Evolutionary conservation across 2,329 filamentous ascomycete genomes (phyloP), one percentile per base, ranked within the genome.

Genomic region (Lomentospora prolificans): DNA sequence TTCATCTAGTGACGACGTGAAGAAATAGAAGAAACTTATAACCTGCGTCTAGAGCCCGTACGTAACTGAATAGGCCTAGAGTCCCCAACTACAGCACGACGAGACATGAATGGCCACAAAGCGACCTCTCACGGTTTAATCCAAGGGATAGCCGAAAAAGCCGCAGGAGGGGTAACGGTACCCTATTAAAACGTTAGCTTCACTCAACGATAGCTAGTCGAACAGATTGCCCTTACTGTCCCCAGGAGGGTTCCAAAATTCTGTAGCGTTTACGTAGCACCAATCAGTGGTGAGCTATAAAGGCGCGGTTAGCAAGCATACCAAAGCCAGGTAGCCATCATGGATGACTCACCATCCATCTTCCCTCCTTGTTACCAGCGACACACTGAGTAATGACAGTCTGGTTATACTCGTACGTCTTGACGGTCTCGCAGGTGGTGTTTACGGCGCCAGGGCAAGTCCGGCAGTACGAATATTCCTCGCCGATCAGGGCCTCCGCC

Each of bases 171-270:
- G 33, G n/a, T 53, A 53, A 3, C 51, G 33, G 51, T 53, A 53
- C 9, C 28, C 51, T 53, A 19, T 12, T 33, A 14, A 4, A 39
- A 24, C n/a, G 51, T 53, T 24, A 53, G 51, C 28, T 53, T 39
- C 28, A 6, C 7, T 17, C 3, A 12, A 24, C 19, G 10, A 9
- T 31, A 3, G 6, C 7, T 36, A 19, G 12, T n/a, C n/a, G n/a
- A n/a, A n/a, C n/a, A n/a, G n/a, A n/a, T n/a, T n/a, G n/a, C n/a
- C 25, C 55, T 31, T 52, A 50, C 51, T 12, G 24, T 58, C 57
- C 53, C 53, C 55, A 9, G 57, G 57, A 10, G 53, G 53, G 2
- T 24, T 48, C 57, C 57, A 58, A 27, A 58, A 55, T 17, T 58
- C 33, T 4, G 24, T 48, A 10, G 48, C 53, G 10, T 55, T 39